Base-by-base conservation (phyloP, 2,329 filamentous ascomycete species). In the Furcasterigmium sp. region DNA sequence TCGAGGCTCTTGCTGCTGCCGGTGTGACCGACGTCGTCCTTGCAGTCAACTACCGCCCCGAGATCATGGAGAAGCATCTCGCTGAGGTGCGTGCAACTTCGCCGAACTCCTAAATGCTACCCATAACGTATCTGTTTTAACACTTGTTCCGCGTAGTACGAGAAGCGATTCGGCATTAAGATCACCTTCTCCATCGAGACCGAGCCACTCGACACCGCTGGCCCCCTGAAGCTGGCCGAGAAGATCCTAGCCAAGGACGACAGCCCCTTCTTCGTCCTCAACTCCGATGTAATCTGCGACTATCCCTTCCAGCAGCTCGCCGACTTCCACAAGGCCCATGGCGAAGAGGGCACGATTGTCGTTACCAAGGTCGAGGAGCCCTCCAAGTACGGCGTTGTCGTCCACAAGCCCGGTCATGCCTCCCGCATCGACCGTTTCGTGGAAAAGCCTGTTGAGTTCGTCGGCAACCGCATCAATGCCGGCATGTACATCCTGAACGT, bases 301-400 rank as follows among this genome's bases (percentile, higher is more conserved):
- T 97, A 91, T 67, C 93, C 91, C 44, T 96, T 98, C 75, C 75
- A 87, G 64, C 78, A 95, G 57, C 81, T 97, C 41, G 87, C 87
- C 48, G 82, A 83, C 17, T 97, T 95, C 80, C 93, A 97, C 80
- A 91, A 87, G 70, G 70, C 73, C 45, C 93, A 98, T 68, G 93
- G 91, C 47, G 81, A 95, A 41, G 93, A 98, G 75, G 93, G 91
- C 54, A 98, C 91, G 54, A 98, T 98, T 60, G 86, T 95, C 38
- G 91, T 97, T 51, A 98, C 91, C 60, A 98, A 97, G 78, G 91
- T 98, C 42, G 91, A 98, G 72, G 93, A 98, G 71, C 91, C 91
- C 35, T 95, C 89, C 62, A 98, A 98, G 72, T 98, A 97, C 66
- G 91, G 91, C 80, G 91, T 98, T 56, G 84, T 98, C 44, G 93